Evolutionary conservation across 1,284 basidiomycete species (phyloP).

Genomic region (Ustilago xerochloae): DNA sequence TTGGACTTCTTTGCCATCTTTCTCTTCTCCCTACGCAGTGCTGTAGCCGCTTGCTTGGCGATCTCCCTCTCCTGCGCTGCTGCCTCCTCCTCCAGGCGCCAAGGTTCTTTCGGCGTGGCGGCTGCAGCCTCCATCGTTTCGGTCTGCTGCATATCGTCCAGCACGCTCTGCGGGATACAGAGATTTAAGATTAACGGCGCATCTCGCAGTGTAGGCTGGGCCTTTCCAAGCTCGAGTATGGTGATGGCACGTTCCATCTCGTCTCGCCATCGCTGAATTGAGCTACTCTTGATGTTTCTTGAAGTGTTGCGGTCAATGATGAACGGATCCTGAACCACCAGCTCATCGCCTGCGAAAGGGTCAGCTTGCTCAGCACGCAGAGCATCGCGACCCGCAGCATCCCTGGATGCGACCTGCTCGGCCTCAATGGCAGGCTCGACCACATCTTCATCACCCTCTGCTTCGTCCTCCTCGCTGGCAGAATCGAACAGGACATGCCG

Average conservation of each 20-base stretch:
- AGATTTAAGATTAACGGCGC: constrained; percentile 32
- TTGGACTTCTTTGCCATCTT: constrained; percentile 14
- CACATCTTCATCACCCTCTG: background rate
- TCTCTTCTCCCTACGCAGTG: constrained; percentile 18
- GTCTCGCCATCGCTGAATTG: constrained; percentile 22
- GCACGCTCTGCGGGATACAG: constrained; percentile 15
- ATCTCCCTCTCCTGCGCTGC: constrained; percentile 14
- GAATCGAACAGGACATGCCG: constrained; percentile 18
- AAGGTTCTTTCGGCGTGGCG: constrained; percentile 4
- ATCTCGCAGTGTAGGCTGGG: constrained; percentile 2
- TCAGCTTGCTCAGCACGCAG: constrained; percentile 51
- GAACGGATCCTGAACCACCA: constrained; percentile 69
- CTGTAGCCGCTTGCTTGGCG: constrained; percentile 16
- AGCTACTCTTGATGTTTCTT: constrained; percentile 51
- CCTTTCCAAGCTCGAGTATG: constrained; percentile 7
- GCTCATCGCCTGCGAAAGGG: constrained; percentile 55
- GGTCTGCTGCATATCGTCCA: background rate
- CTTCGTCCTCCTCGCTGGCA: constrained; percentile 9
- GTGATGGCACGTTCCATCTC: constrained; percentile 25
- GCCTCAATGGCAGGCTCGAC: background rate
- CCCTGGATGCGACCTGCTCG: constrained; percentile 6
- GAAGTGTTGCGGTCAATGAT: constrained; percentile 67
- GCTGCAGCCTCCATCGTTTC: background rate
- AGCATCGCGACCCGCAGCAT: constrained; percentile 8
- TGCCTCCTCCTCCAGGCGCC: constrained; percentile 13